These are phyloP conservation scores for Rhodotorula sp. DNA, from an alignment of 1,284 basidiomycete species.

Conservation along the genomic window DNA sequence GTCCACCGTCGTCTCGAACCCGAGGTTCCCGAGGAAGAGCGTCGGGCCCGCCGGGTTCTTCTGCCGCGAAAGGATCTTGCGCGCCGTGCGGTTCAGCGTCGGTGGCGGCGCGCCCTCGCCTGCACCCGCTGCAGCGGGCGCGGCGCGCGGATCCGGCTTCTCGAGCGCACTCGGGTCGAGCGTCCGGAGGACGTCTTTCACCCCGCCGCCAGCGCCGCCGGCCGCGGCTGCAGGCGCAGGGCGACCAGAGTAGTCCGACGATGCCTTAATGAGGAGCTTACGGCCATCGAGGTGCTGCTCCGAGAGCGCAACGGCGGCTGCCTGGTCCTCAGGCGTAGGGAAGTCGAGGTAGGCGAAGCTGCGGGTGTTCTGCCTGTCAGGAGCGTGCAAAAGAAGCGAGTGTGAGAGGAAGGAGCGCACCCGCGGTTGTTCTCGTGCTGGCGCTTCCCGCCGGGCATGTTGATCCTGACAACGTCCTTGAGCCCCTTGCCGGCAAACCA, in stretches of 20 bases:
- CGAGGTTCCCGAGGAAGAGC: constrained; percentile 84
- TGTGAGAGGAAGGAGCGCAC: constrained; percentile 47
- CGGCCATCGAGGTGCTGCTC: constrained; percentile 83
- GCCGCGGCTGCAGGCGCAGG: constrained; percentile 38
- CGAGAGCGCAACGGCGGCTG: constrained; percentile 72
- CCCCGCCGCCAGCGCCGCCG: constrained; percentile 6
- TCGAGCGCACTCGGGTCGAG: constrained; percentile 34
- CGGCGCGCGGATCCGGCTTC: constrained; percentile 40
- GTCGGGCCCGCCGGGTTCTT: constrained; percentile 81
- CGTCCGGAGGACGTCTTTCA: constrained; percentile 17
- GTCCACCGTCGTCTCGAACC: constrained; percentile 57
- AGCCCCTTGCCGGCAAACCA: constrained; percentile 38
- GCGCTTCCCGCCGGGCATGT: constrained; percentile 57
- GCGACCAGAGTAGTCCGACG: constrained; percentile 48
- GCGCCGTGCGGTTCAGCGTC: constrained; percentile 65
- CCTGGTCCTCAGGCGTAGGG: constrained; percentile 70
- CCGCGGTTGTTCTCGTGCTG: constrained; percentile 57
- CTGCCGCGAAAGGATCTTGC: constrained; percentile 76
- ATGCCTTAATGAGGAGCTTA: constrained; percentile 88
- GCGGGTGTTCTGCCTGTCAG: constrained; percentile 5
- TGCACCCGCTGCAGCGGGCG: constrained; percentile 50
- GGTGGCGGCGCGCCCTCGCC: constrained; percentile 40
- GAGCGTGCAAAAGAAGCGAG: neutral
- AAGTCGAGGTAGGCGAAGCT: constrained; percentile 98
- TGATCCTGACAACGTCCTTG: constrained; percentile 56